Base-by-base conservation (phyloP, 768 basidiomycete species). In the Lactarius vividus region DNA sequence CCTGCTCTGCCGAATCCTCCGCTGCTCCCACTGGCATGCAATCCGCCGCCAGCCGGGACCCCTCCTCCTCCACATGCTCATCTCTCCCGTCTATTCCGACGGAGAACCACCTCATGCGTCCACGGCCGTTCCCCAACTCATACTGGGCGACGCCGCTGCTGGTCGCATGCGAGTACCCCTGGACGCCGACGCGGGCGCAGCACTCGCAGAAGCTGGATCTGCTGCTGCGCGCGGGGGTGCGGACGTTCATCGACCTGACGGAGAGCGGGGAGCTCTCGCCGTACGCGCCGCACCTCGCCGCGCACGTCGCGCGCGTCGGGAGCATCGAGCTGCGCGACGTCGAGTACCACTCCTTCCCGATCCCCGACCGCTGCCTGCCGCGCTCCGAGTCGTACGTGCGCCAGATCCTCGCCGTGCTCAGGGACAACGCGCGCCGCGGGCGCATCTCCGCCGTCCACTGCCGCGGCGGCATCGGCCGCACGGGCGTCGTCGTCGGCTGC, bases 231-330 rank as follows among this genome's bases (percentile, higher is more conserved):
- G 84, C 88, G 1, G 90, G 90, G 56, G 87, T 91, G 9, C 86
- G 88, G 66, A 91, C 90, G 5, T 92, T 92, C 75, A 86, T 92
- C 74, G 91, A 92, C 78, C 84, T 92, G 72, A 92, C 90, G n/a
- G 90, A 92, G 71, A 78, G 78, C n/a, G 86, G 87, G 52, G 90
- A 92, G 75, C 84, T 92, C 55, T 79, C 81, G 26, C 85, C 89
- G 0, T 92, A 92, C 74, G 78, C 79, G 20, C 78, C 81, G 35
- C 79, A 80, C 72, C 84, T 92, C 68, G 75, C 78, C 57, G 71
- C 75, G 49, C 84, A 87, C 61, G 85, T 87, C 5, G 72, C 73
- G 10, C 76, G 82, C 10, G 82, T 89, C 28, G 81, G 80, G 10
- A 46, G 44, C 61, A 85, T 91, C 44, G 83, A 85, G 69, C 74